Percentiles rank a stretch among this genome's conserved stretches.
phyloP scores from a whole-genome alignment of 1,284 basidiomycete species.

The Cryptococcus neoformans region DNA sequence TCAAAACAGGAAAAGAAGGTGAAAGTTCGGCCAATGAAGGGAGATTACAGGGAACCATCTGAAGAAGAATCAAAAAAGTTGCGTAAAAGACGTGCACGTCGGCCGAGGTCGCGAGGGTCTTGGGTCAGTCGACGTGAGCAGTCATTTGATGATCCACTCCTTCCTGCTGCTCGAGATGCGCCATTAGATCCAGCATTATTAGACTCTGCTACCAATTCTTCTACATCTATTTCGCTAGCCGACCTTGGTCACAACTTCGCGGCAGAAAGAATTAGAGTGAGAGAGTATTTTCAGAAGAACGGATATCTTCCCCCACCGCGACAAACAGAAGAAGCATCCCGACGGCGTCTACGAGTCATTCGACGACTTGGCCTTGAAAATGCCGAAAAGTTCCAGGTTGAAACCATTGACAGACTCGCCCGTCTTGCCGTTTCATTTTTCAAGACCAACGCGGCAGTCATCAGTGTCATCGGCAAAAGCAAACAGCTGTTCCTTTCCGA shows the following conservation, averaged over 20 bases:
- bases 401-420: constrained; percentile 33
- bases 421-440: constrained; percentile 31
- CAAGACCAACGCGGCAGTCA: constrained; percentile 24
- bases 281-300: constrained; percentile 26
- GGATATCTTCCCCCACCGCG: constrained; percentile 38
- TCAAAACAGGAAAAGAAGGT: constrained; percentile 5
- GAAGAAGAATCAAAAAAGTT: constrained; percentile 3
- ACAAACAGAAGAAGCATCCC: constrained; percentile 24
- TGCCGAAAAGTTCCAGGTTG: constrained; percentile 13
- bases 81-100: constrained; percentile 1
- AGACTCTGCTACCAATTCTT: constrained; percentile 21
- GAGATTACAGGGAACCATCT: constrained; percentile 5
- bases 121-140: constrained; percentile 1
- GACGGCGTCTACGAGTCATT: constrained; percentile 33
- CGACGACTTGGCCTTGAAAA: constrained; percentile 34
- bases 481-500: constrained; percentile 28
- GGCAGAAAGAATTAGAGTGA: constrained; percentile 23
- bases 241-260: constrained; percentile 18
- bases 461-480: constrained; percentile 31
- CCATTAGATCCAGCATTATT: constrained; percentile 11
- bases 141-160: neutral
- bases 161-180: neutral
- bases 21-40: constrained; percentile 1
- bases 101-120: constrained; percentile 10
- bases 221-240: constrained; percentile 14